These are phyloP conservation scores for Chytriomyces sp. DNA, from an alignment of 192 early-diverging fungal species.

Conservation along the genomic window DNA sequence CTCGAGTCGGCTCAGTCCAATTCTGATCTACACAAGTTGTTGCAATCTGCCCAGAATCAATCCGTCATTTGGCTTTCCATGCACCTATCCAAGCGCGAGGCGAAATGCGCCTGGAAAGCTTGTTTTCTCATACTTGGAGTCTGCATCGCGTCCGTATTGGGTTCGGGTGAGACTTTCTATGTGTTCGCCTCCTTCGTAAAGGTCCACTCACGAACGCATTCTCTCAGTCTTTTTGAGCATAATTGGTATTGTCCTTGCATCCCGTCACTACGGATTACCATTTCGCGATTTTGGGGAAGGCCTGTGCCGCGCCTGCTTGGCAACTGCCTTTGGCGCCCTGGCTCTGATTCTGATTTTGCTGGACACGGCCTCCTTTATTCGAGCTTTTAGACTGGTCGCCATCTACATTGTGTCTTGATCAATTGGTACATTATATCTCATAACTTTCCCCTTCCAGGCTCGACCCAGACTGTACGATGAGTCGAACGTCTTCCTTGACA, in stretches of 20 bases:
- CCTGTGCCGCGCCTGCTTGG: constrained; percentile 13
- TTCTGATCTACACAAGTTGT: too few species aligned
- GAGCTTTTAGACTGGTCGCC: neutral
- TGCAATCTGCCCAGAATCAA: too few species aligned
- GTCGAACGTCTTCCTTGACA: too few species aligned
- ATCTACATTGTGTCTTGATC: neutral
- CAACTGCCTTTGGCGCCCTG: neutral
- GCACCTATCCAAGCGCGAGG: neutral
- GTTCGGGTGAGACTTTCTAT: neutral
- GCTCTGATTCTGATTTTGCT: neutral
- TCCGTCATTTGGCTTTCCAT: neutral
- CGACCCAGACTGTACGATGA: neutral
- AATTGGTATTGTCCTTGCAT: neutral
- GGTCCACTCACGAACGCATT: neutral
- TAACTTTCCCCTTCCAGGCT: too few species aligned
- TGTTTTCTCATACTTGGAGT: neutral
- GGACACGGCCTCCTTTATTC: neutral
- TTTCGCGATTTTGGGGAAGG: constrained; percentile 21
- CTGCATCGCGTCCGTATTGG: neutral
- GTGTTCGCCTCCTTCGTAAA: neutral
- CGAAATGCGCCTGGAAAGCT: neutral
- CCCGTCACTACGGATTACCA: neutral
- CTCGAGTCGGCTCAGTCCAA: too few species aligned
- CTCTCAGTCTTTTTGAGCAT: neutral
- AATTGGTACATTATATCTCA: neutral